Conservation (phyloP, 352 stramenopile genomes). For the Pythium inflatum region DNA sequence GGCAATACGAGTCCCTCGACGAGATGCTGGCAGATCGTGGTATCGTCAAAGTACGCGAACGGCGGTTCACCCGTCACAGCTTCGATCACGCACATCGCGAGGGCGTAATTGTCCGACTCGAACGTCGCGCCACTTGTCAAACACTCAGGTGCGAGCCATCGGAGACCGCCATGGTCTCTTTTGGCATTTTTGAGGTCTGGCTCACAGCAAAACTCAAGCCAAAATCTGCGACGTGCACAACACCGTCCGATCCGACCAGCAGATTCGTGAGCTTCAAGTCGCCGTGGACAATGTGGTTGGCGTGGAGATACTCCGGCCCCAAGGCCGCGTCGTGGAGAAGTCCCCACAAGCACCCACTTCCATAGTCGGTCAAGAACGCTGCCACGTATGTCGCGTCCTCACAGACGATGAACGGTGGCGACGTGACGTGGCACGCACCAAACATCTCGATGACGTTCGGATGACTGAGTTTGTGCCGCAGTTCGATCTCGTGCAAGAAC, state of each 20-base stretch:
- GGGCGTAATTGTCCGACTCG: slow-evolving; percentile 43
- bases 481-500: slow-evolving; percentile 35
- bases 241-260: slow-evolving; percentile 27
- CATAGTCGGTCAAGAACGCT: not conserved
- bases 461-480: slow-evolving; percentile 41
- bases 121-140: slow-evolving; percentile 14
- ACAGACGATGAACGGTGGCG: slow-evolving; percentile 37
- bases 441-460: slow-evolving; percentile 37
- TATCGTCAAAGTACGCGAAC: slow-evolving; percentile 22
- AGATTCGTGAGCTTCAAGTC: slow-evolving; percentile 68
- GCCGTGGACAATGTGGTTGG: slow-evolving; percentile 41
- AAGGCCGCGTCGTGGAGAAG: slow-evolving; percentile 38
- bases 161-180: slow-evolving; percentile 13
- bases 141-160: slow-evolving; percentile 40
- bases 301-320: slow-evolving; percentile 61
- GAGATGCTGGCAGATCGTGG: slow-evolving; percentile 14
- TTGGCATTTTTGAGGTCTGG: not conserved
- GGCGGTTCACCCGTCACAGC: slow-evolving; percentile 21
- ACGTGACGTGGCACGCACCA: slow-evolving; percentile 39
- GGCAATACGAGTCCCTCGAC: slow-evolving; percentile 27
- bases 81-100: slow-evolving; percentile 56
- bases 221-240: slow-evolving; percentile 37
- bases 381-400: slow-evolving; percentile 32
- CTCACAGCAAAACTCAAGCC: slow-evolving; percentile 26
- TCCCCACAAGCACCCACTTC: slow-evolving; percentile 16